Conservation (phyloP, 257 asterid species). For the Nicotiana tomentosiformis region DNA sequence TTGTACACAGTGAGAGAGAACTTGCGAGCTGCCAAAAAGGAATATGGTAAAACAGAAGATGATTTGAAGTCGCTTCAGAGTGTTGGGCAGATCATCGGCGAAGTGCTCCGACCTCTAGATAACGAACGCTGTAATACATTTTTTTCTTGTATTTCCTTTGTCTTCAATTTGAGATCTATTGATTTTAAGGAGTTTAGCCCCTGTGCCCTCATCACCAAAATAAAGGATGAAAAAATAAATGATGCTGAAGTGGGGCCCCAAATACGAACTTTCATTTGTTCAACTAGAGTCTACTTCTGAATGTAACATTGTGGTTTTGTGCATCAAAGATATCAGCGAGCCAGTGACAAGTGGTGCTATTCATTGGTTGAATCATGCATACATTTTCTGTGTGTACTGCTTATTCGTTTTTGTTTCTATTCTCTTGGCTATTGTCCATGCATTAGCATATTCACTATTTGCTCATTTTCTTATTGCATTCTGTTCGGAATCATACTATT, state of each 20-base stretch:
- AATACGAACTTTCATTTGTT: neutral
- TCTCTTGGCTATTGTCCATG: neutral
- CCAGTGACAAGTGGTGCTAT: neutral
- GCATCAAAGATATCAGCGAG: neutral
- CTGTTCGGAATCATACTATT: neutral
- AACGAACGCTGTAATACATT: slow-evolving; percentile 62
- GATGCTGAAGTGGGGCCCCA: neutral
- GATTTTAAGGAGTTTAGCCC: neutral
- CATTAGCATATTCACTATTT: neutral
- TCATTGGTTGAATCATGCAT: neutral
- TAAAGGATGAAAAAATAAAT: neutral
- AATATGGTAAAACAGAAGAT: slow-evolving; percentile 81
- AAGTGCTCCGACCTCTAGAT: slow-evolving; percentile 93
- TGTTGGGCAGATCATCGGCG: slow-evolving; percentile 95
- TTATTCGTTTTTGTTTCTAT: neutral
- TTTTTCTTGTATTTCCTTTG: slow-evolving; percentile 1
- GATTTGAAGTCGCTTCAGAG: slow-evolving; percentile 92
- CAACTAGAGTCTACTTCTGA: neutral
- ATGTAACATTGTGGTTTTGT: neutral
- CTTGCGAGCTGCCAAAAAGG: slow-evolving; percentile 68
- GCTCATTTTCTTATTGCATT: neutral
- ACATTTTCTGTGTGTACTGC: neutral
- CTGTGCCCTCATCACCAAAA: neutral
- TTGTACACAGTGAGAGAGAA: slow-evolving; percentile 54
- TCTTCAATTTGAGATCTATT: neutral